phyloP scores from a whole-genome alignment of 306 rosid genomes.

The Vachellia pachyceras region DNA sequence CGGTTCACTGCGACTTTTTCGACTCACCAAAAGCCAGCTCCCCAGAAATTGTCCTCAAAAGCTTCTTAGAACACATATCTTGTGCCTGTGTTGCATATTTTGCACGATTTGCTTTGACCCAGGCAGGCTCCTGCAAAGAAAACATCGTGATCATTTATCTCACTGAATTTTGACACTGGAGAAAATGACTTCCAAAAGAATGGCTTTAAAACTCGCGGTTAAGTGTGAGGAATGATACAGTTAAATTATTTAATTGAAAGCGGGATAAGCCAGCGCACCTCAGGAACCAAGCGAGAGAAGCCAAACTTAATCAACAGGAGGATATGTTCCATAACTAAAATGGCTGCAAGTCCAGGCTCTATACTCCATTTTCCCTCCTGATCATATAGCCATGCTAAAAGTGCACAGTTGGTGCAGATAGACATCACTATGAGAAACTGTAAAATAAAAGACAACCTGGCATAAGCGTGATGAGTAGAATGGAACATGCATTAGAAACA shows the following conservation, averaged over 20 bases:
- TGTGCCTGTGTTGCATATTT: conserved; percentile 72
- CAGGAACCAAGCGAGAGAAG: conserved; percentile 89
- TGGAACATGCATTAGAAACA: neutral
- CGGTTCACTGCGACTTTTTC: conserved; percentile 45
- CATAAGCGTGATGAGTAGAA: conserved; percentile 32
- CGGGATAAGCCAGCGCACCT: conserved; percentile 45
- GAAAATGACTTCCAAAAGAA: conserved; percentile 12
- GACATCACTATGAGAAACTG: conserved; percentile 86
- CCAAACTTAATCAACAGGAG: conserved; percentile 88
- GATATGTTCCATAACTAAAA: conserved; percentile 85
- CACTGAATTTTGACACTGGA: conserved; percentile 17
- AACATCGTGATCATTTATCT: conserved; percentile 11
- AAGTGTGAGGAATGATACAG: neutral
- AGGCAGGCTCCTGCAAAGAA: conserved; percentile 87
- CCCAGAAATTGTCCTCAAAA: conserved; percentile 75
- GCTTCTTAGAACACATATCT: conserved; percentile 75
- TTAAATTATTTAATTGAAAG: neutral
- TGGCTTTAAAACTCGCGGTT: neutral
- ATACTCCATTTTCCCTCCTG: conserved; percentile 93
- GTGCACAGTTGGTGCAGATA: conserved; percentile 96
- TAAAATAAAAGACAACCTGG: conserved; percentile 32
- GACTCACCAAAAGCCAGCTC: conserved; percentile 33
- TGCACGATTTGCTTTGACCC: conserved; percentile 89
- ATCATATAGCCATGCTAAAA: conserved; percentile 88
- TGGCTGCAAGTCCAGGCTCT: conserved; percentile 97